A percentile compares a stretch with the other conserved stretches of the same genome.
Conservation (phyloP, 2,329 filamentous ascomycete genomes). For the Diaporthe nobilis region DNA sequence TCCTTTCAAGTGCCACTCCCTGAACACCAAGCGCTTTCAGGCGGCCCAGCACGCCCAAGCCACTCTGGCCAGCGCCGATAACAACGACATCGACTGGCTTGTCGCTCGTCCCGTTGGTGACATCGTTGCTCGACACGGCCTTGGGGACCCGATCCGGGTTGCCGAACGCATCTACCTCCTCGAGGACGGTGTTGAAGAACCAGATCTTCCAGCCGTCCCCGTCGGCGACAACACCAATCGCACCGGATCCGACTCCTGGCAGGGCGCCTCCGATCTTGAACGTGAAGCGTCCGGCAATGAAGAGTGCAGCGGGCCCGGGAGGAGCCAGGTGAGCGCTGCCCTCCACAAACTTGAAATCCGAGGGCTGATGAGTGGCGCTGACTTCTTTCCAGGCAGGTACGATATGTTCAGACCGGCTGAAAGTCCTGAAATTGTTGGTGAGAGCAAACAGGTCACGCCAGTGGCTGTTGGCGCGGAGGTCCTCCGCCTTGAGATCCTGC, state of each 20-base stretch:
- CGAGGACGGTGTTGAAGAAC: conserved; percentile 21
- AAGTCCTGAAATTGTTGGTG: conserved; percentile 12
- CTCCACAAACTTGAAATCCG: background rate
- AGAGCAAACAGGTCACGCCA: conserved; percentile 24
- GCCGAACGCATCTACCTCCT: background rate
- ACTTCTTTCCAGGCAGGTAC: conserved; percentile 4
- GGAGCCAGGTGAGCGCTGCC: conserved; percentile 6
- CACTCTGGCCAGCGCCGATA: conserved; percentile 11
- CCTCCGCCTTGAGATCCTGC: background rate
- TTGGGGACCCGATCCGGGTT: background rate
- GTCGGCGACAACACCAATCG: background rate
- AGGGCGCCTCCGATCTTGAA: conserved; percentile 2
- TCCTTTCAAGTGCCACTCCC: background rate
- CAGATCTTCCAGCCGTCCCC: conserved; percentile 11
- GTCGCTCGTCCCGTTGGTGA: background rate
- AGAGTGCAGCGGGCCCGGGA: background rate
- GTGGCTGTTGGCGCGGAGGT: conserved; percentile 15
- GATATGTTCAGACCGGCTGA: background rate
- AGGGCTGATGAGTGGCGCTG: background rate
- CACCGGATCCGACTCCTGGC: background rate
- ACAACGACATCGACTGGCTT: conserved; percentile 1
- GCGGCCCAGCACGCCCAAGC: background rate
- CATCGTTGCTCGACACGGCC: background rate
- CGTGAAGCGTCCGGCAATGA: conserved; percentile 4
- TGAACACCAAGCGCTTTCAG: conserved; percentile 16